phyloP scores from a whole-genome alignment of 164 flowering plant species.

The Magnolia sinica region DNA sequence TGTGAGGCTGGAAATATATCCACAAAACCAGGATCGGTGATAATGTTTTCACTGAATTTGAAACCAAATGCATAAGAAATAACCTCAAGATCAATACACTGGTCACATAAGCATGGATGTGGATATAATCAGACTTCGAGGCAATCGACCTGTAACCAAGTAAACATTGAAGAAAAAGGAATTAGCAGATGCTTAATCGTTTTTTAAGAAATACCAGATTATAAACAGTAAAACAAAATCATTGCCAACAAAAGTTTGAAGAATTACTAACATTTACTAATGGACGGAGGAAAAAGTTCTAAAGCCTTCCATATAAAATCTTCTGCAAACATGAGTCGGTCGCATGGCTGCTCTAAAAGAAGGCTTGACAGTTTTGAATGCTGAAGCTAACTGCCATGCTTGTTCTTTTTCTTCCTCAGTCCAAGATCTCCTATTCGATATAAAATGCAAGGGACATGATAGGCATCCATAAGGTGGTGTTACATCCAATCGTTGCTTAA shows the following conservation, averaged over 20 bases:
- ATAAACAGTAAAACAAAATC: background rate
- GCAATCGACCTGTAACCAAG: too few species aligned
- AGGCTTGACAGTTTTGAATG: background rate
- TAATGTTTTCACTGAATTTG: conserved; percentile 80
- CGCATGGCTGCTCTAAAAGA: background rate
- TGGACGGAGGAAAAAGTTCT: background rate
- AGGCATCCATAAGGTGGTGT: background rate
- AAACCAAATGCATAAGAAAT: background rate
- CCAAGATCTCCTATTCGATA: background rate
- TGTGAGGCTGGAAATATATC: conserved; percentile 82
- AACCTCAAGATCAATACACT: background rate
- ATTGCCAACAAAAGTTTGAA: background rate
- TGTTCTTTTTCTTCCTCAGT: background rate
- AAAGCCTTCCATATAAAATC: background rate
- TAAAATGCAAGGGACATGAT: background rate
- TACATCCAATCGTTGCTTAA: background rate
- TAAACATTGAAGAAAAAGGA: too few species aligned
- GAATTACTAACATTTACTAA: background rate
- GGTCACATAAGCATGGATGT: background rate
- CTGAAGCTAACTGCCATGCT: background rate
- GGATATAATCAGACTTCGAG: too few species aligned
- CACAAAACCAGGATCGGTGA: conserved; percentile 74
- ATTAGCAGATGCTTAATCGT: too few species aligned
- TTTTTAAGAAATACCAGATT: background rate
- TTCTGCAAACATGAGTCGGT: background rate